Conservation (phyloP, 1,139 yeast genomes). For the Hyphopichia burtonii region DNA sequence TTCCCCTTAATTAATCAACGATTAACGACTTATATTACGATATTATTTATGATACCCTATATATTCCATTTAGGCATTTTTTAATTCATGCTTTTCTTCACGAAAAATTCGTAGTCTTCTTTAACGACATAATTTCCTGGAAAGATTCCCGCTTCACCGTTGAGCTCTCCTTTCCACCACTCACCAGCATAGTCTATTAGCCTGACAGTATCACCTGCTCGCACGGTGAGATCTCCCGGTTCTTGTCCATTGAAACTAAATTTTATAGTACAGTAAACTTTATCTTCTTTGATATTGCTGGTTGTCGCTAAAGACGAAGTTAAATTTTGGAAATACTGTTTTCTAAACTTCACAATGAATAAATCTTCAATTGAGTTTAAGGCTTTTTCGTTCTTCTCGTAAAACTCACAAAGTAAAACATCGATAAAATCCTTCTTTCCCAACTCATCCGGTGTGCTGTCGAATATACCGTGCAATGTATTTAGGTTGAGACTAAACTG, state of each 20-base stretch:
- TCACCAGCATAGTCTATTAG: slow-evolving; percentile 41
- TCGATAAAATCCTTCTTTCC: no score
- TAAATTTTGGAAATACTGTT: slow-evolving; percentile 1
- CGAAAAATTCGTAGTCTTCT: neutral
- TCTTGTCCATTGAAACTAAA: slow-evolving; percentile 31
- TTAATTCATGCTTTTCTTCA: no score
- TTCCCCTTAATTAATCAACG: no score
- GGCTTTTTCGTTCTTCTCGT: slow-evolving; percentile 11
- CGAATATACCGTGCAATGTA: slow-evolving; percentile 12
- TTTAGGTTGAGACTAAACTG: slow-evolving; percentile 21
- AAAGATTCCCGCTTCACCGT: slow-evolving; percentile 50
- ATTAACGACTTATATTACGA: no score
- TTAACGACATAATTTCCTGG: slow-evolving; percentile 51
- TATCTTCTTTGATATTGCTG: neutral
- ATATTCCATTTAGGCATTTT: no score
- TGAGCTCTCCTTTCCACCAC: slow-evolving; percentile 64
- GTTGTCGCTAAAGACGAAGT: neutral
- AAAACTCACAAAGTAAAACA: slow-evolving; percentile 11
- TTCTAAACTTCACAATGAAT: slow-evolving; percentile 20
- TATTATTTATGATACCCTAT: no score
- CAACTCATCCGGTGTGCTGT: no score
- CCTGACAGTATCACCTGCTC: slow-evolving; percentile 47
- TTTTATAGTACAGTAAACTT: slow-evolving; percentile 28
- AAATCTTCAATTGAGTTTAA: slow-evolving; percentile 17
- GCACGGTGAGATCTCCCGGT: slow-evolving; percentile 49